Base-by-base conservation (phyloP, 306 rosid species). In the Ziziphus jujuba region DNA sequence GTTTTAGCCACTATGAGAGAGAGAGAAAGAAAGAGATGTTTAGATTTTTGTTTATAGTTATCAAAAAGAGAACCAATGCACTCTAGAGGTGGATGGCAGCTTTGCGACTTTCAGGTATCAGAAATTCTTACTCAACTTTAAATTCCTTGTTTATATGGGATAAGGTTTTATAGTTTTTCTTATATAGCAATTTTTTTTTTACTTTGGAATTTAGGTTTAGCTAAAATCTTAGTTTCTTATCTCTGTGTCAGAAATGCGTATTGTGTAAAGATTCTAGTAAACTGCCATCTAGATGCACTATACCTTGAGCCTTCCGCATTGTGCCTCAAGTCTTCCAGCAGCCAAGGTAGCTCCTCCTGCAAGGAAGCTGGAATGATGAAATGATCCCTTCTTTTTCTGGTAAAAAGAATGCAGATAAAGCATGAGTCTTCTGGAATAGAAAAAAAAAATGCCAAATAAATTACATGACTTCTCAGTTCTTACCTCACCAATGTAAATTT, bases 311-410 rank as follows among this genome's bases (percentile, higher is more conserved):
- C 61, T 73, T 62, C 85, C 85, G 7, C 69, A 34, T 69, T 77
- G 74, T 44, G 59, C 80, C 25, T 48, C 54, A 21, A 77, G 74
- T 63, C 85, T 77, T 25, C 85, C 82, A 16, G 85, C 82, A 20
- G 77, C 74, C 49, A 74, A 54, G 52, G 85, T 81, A 44, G 82
- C 82, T 23, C 80, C 82, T 66, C 82, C 85, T 2, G 82, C 82
- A 56, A 77, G 77, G 80, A 81, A 81, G 75, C 85, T 81, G 5
- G 85, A 81, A 81, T 81, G 85, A 69, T 81, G 85, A 73, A 81
- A 77, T 10, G 20, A 61, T 34, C 85, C 85, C 62, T 81, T 81
- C 80, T 52, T 67, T 61, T 81, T 73, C 85, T 77, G 72, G 51
- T 54, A 58, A 31, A 45, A 20, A n/a, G 5, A 28, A 65, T 6